A percentile compares a stretch with the other conserved stretches of the same genome.
Conservation (phyloP, 2,329 filamentous ascomycete species). For the Falciphora oryzae region DNA sequence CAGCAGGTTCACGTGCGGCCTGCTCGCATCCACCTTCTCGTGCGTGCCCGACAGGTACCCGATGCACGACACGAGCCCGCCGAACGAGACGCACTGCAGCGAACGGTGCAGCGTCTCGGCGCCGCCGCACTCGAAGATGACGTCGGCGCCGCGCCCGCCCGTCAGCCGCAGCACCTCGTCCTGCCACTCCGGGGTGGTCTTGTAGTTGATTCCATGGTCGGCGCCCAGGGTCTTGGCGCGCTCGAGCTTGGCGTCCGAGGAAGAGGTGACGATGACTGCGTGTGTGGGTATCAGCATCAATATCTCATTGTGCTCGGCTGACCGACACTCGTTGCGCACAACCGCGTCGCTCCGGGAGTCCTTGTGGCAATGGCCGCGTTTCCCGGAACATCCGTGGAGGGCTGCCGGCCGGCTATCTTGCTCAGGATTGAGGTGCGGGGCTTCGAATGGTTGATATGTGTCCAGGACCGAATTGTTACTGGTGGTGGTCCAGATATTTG, state of each 20-base stretch:
- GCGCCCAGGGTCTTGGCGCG: conserved; percentile 44
- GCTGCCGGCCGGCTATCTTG: too few relatives aligned
- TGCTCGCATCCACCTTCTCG: conserved; percentile 43
- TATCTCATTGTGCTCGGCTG: too few relatives aligned
- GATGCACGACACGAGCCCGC: conserved; percentile 47
- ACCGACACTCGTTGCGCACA: too few relatives aligned
- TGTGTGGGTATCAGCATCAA: conserved; percentile 27
- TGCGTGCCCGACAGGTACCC: conserved; percentile 47
- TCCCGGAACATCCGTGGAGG: too few relatives aligned
- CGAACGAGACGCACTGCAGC: conserved; percentile 47
- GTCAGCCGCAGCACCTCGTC: conserved; percentile 41
- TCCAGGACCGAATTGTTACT: too few relatives aligned
- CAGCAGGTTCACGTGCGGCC: conserved; percentile 54
- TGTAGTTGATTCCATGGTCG: conserved; percentile 48
- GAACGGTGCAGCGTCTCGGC: conserved; percentile 45
- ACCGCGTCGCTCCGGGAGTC: too few relatives aligned
- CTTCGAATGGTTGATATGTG: too few relatives aligned
- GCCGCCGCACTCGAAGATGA: conserved; percentile 51
- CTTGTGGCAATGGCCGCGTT: too few relatives aligned
- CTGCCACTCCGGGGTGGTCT: conserved; percentile 45
- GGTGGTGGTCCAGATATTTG: too few relatives aligned
- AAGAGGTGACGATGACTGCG: conserved; percentile 47
- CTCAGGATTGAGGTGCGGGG: too few relatives aligned
- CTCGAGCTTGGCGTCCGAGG: conserved; percentile 45
- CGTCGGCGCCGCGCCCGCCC: conserved; percentile 39